These are phyloP conservation scores for Termitomyces sp. DNA, from an alignment of 768 basidiomycete genomes.

Conservation along the genomic window DNA sequence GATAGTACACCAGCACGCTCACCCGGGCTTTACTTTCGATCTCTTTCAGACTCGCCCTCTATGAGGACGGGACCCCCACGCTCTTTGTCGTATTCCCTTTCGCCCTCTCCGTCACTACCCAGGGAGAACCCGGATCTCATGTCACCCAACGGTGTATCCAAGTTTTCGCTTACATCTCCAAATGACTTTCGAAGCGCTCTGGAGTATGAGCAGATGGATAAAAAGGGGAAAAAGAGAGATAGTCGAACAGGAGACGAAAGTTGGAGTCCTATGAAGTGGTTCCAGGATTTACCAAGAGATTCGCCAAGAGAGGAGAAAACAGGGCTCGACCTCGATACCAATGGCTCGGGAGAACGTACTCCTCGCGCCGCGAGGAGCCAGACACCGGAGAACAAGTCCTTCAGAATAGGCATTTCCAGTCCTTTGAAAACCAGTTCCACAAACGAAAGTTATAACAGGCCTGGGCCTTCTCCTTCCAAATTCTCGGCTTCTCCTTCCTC, in stretches of 20 bases:
- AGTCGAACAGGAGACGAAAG: conserved; percentile 43
- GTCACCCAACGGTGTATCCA: conserved; percentile 24
- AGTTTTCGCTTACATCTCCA: conserved; percentile 12
- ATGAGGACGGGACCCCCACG: conserved; percentile 71
- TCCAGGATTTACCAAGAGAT: conserved; percentile 48
- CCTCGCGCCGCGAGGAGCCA: not conserved
- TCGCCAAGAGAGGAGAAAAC: conserved; percentile 47
- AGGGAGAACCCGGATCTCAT: conserved; percentile 19
- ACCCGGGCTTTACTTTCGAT: conserved; percentile 18
- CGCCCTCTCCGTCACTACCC: conserved; percentile 34
- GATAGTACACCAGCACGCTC: conserved; percentile 12
- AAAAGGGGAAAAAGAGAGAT: conserved; percentile 53
- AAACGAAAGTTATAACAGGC: conserved; percentile 1
- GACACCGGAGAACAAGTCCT: not conserved
- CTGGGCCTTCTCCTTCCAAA: conserved; percentile 1
- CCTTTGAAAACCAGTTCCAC: conserved; percentile 9
- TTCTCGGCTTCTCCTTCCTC: conserved; percentile 14
- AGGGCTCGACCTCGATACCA: conserved; percentile 25
- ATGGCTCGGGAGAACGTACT: not conserved
- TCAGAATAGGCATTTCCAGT: not conserved
- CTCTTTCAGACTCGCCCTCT: conserved; percentile 50
- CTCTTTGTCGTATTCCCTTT: conserved; percentile 60
- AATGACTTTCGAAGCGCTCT: conserved; percentile 61
- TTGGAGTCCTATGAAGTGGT: conserved; percentile 55
- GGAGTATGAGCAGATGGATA: conserved; percentile 49